Evolutionary conservation across 2,329 filamentous ascomycete species (phyloP).

Genomic region (Myotisia sp.): DNA sequence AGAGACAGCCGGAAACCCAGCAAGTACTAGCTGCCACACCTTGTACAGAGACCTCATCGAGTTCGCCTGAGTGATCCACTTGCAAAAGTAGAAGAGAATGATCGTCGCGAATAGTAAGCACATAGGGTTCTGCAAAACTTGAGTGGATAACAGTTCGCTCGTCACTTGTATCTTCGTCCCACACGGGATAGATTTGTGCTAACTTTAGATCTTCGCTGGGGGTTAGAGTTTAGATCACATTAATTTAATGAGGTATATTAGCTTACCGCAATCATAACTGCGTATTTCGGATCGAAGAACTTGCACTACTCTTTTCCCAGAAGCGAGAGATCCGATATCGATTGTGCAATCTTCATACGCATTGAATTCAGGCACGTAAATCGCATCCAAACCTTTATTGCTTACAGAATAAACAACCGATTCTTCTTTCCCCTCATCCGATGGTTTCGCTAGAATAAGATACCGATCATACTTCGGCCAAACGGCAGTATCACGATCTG

Average conservation of each 20-base stretch:
- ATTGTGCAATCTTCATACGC: constrained; percentile 74
- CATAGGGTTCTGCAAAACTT: constrained; percentile 74
- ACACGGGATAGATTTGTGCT: constrained; percentile 80
- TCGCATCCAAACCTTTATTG: constrained; percentile 57
- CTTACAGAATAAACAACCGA: constrained; percentile 66
- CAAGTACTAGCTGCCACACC: constrained; percentile 47
- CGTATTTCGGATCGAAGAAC: constrained; percentile 74
- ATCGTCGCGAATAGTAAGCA: constrained; percentile 73
- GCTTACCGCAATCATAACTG: constrained; percentile 76
- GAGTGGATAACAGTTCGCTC: constrained; percentile 66
- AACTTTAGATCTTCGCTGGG: constrained; percentile 57
- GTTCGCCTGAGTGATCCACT: constrained; percentile 65
- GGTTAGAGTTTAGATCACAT: constrained; percentile 5
- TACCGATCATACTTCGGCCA: constrained; percentile 57
- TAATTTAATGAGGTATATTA: constrained; percentile 4
- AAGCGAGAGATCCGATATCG: constrained; percentile 70
- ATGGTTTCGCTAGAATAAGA: constrained; percentile 62
- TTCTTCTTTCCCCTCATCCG: constrained; percentile 53
- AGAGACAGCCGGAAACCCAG: constrained; percentile 75
- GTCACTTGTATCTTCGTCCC: constrained; percentile 73
- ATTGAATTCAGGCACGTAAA: constrained; percentile 80
- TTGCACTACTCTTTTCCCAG: constrained; percentile 69
- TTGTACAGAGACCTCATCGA: constrained; percentile 63
- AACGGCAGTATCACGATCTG: too few species aligned
- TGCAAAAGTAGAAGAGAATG: constrained; percentile 64